Conservation (phyloP, 2,329 filamentous ascomycete species). For the Pestalotiopsis sp. region DNA sequence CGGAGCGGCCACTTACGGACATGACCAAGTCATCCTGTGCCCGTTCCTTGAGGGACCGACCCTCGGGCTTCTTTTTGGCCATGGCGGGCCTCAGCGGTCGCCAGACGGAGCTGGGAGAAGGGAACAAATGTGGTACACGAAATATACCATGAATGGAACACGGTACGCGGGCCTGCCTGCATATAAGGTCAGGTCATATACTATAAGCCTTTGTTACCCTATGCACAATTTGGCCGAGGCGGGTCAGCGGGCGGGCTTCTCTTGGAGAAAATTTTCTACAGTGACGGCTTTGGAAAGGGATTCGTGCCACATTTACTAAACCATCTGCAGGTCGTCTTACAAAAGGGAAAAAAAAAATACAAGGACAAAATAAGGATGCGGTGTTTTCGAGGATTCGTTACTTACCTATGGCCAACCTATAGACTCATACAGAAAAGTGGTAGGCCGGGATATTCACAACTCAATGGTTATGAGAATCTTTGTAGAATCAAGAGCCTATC, state of each 20-base stretch:
- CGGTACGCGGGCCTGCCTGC: not conserved
- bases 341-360: no score
- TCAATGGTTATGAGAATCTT: not conserved
- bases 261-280: not conserved
- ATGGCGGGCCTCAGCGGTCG: conserved; percentile 4
- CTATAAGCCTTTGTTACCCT: not conserved
- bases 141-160: no score
- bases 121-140: not conserved
- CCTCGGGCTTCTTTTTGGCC: conserved; percentile 12
- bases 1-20: conserved; percentile 41
- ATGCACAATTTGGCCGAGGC: not conserved
- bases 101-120: not conserved
- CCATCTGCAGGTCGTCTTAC: not conserved
- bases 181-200: not conserved
- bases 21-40: conserved; percentile 55
- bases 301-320: not conserved
- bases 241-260: not conserved
- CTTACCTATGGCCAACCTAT: not conserved
- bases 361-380: not conserved
- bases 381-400: not conserved
- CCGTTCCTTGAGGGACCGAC: conserved; percentile 26
- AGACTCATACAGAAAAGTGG: not conserved
- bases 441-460: not conserved
- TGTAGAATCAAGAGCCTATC: not conserved
- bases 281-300: not conserved